Evolutionary conservation across 2,329 filamentous ascomycete species (phyloP).

Genomic region (Talaromyces sp.): DNA sequence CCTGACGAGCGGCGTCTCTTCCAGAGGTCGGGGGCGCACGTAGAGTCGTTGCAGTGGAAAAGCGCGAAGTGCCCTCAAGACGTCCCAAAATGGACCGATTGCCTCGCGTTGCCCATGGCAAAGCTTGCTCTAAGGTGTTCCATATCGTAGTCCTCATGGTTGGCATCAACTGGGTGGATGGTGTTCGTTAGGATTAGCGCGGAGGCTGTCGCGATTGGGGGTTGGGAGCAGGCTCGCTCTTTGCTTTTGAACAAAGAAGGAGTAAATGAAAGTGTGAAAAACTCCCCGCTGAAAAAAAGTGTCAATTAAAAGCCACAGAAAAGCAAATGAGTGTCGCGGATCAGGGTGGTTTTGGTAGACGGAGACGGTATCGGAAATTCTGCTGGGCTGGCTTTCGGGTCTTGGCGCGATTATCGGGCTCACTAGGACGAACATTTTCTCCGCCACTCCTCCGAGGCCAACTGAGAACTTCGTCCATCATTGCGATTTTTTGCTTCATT

Average conservation of each 20-base stretch:
- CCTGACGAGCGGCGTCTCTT: constrained; percentile 6
- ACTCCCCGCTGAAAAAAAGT: not conserved
- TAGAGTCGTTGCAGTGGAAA: constrained; percentile 5
- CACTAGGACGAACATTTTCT: constrained; percentile 17
- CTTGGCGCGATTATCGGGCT: constrained; percentile 14
- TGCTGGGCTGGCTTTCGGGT: constrained; percentile 2
- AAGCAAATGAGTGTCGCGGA: not conserved
- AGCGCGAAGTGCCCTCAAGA: constrained; percentile 10
- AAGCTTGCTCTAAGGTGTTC: constrained; percentile 24
- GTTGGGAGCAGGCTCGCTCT: not conserved
- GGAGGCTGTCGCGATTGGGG: not conserved
- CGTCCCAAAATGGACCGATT: constrained; percentile 17
- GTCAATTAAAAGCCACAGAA: not conserved
- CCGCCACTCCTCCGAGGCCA: constrained; percentile 10
- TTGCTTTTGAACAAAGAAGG: not conserved
- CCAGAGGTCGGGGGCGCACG: not conserved
- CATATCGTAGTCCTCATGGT: constrained; percentile 30
- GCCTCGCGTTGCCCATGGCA: constrained; percentile 28
- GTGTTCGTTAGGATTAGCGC: not conserved
- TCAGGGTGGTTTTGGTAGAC: not conserved
- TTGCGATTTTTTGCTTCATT: constrained; percentile 28
- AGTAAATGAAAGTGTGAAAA: not conserved
- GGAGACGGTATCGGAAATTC: not conserved
- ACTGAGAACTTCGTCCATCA: constrained; percentile 1
- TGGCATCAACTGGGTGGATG: not conserved